phyloP scores from a whole-genome alignment of 2,329 filamentous ascomycete species.

The Botrytis porri region DNA sequence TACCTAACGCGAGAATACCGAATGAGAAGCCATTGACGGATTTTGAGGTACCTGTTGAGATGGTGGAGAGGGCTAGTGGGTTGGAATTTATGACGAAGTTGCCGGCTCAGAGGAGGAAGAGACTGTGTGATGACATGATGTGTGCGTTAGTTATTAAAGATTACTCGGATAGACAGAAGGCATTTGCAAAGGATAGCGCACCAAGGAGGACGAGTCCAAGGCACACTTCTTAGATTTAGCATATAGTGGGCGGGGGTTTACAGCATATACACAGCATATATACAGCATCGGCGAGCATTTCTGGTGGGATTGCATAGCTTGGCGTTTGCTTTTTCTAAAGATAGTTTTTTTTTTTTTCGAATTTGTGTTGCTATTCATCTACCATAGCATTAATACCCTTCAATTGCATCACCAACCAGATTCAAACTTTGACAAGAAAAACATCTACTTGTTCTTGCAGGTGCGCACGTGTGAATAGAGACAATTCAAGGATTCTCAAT shows the following conservation, averaged over 20 bases:
- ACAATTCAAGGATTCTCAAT: background rate
- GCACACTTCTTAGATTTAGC: conserved; percentile 27
- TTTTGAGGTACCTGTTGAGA: conserved; percentile 93
- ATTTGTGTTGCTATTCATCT: conserved; percentile 13
- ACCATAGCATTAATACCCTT: conserved; percentile 22
- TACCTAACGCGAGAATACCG: conserved; percentile 85
- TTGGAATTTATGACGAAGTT: conserved; percentile 86
- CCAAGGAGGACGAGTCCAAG: conserved; percentile 36
- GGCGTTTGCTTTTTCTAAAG: conserved; percentile 21
- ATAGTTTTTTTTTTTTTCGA: background rate
- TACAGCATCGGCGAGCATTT: conserved; percentile 4
- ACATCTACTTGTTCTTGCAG: background rate
- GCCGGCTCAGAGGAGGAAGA: conserved; percentile 67
- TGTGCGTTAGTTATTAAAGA: conserved; percentile 84
- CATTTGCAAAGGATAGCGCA: conserved; percentile 41
- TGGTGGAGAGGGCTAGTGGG: conserved; percentile 86
- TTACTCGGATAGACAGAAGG: conserved; percentile 62
- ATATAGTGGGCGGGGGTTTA: conserved; percentile 24
- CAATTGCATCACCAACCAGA: background rate
- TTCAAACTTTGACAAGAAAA: background rate
- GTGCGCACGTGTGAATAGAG: background rate
- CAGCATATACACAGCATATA: conserved; percentile 20
- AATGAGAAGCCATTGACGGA: conserved; percentile 85
- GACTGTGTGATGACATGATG: conserved; percentile 80
- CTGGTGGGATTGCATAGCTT: conserved; percentile 23